These are phyloP conservation scores for Aspergillus fumigatus DNA, from an alignment of 2,329 filamentous ascomycete species.

Conservation along the genomic window DNA sequence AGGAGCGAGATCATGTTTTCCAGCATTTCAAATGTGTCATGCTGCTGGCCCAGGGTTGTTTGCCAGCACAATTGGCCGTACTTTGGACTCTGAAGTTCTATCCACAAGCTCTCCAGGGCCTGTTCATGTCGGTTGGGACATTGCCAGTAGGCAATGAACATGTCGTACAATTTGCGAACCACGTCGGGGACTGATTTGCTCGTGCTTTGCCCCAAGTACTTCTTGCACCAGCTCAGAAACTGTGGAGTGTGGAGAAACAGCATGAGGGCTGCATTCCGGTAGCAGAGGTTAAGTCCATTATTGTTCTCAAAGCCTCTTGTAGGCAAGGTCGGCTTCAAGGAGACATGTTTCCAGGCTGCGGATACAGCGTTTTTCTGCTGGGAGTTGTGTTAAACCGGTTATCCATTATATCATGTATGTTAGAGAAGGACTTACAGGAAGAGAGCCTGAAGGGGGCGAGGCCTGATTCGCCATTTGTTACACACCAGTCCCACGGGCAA, in stretches of 20 bases:
- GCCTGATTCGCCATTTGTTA: neutral
- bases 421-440: neutral
- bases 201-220: neutral
- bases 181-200: neutral
- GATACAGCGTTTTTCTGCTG: neutral
- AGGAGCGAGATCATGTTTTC: constrained; percentile 8
- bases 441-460: neutral
- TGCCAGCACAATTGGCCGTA: neutral
- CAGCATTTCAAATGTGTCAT: constrained; percentile 18
- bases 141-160: constrained; percentile 18
- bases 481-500: neutral
- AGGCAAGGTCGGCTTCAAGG: neutral
- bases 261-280: constrained; percentile 23
- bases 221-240: constrained; percentile 21
- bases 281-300: constrained; percentile 15
- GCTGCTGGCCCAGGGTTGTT: neutral
- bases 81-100: neutral
- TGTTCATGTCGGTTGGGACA: neutral
- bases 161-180: constrained; percentile 13
- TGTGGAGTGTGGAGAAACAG: constrained; percentile 23
- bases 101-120: constrained; percentile 6
- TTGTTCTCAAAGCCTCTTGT: constrained; percentile 8
- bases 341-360: neutral
- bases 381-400: neutral
- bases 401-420: neutral